Evolutionary conservation across 2,329 filamentous ascomycete genomes (phyloP), one percentile per base, ranked within the genome.

Genomic region (Calonectria fujianensis): DNA sequence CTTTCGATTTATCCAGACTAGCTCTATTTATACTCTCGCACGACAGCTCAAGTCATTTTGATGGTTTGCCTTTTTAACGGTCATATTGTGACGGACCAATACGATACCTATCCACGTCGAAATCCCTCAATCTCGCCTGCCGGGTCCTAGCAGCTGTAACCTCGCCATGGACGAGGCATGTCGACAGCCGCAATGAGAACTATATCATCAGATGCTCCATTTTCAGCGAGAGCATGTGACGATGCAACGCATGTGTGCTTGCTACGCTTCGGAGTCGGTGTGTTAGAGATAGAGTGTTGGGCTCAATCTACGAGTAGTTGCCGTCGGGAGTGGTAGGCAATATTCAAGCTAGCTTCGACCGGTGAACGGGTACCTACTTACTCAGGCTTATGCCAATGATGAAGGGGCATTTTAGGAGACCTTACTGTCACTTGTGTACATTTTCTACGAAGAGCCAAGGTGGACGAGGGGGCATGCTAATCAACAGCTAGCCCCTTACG

Each of bases 61-160:
- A 24, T 48, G 5, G 11, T 48, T 24, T 48, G 10, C 20, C 18
- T 48, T 48, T 48, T 24, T 29, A 4, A 16, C 18, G 20, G 35
- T 18, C 24, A 39, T n/a, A 18, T 32, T n/a, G 27, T 37, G n/a
- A 7, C 41, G 8, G 2, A 4, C n/a, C 24, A 8, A 4, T 20
- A 5, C 35, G 24, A 27, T 39, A 18, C 18, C 50, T 35, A 1
- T 51, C 29, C 29, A 27, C 67, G n/a, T 13, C 51, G 18, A 24
- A 69, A 61, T 39, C 50, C 35, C 27, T 31, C 29, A 16, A 18
- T 8, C 7, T n/a, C 16, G 24, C 5, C 51, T 20, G 10, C 35
- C 39, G 67, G 67, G n/a, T 69, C 20, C 67, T 20, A 29, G 41
- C 52, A 69, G 52, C 41, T 41, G 67, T 69, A 37, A 61, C 52